Conservation (phyloP, 805 yeast genomes). For the Candida parachauliodes region DNA sequence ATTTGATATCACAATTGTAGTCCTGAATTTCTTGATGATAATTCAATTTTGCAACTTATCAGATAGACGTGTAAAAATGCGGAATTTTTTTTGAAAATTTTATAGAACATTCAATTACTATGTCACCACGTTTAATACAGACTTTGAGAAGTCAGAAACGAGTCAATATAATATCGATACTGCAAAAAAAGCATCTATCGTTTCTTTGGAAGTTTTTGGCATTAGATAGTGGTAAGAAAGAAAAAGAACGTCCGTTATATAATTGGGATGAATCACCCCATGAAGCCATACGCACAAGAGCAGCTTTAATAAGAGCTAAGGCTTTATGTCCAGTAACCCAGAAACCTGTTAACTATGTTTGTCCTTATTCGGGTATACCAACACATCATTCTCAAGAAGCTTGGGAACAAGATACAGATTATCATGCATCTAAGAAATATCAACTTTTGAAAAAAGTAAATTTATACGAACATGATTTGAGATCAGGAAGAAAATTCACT, state of each 20-base stretch:
- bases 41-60: too few species aligned
- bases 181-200: constrained; percentile 25
- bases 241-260: constrained; percentile 36
- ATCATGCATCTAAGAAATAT: constrained; percentile 64
- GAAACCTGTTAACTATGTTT: constrained; percentile 74
- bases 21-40: too few species aligned
- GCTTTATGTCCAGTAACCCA: constrained; percentile 91
- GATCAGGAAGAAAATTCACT: constrained; percentile 91
- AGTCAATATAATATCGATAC: neutral
- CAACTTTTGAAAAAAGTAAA: constrained; percentile 82
- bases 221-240: constrained; percentile 29
- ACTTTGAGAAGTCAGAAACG: neutral
- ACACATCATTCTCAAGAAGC: constrained; percentile 90
- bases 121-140: constrained; percentile 4
- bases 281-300: constrained; percentile 82
- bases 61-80: constrained; percentile 1
- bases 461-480: constrained; percentile 88
- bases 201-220: constrained; percentile 37
- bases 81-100: neutral
- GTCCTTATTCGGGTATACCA: constrained; percentile 94
- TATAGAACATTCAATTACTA: too few species aligned
- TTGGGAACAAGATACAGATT: constrained; percentile 76
- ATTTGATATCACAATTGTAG: too few species aligned
- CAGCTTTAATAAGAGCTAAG: constrained; percentile 81
- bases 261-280: constrained; percentile 93